Conservation (phyloP, 2,329 filamentous ascomycete genomes). For the Chrysosporium queenslandicum region DNA sequence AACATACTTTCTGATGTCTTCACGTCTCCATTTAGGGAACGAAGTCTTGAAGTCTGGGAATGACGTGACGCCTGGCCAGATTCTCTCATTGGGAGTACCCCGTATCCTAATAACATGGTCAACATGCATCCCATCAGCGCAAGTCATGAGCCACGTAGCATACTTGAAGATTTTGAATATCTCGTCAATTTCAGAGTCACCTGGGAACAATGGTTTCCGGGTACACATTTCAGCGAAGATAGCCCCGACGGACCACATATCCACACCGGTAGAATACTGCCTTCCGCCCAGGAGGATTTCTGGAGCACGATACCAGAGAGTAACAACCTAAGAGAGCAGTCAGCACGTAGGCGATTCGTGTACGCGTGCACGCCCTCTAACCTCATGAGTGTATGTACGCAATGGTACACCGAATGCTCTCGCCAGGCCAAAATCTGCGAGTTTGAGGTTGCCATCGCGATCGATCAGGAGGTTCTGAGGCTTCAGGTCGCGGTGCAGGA, state of each 20-base stretch:
- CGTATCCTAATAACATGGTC: slow-evolving; percentile 47
- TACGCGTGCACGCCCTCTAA: slow-evolving; percentile 24
- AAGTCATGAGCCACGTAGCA: slow-evolving; percentile 19
- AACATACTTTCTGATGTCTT: slow-evolving; percentile 56
- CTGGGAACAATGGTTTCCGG: slow-evolving; percentile 81
- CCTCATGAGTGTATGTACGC: slow-evolving; percentile 85
- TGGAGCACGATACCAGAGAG: slow-evolving; percentile 82
- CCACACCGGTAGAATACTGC: slow-evolving; percentile 86
- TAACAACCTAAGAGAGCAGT: slow-evolving; percentile 56
- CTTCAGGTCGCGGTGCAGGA: slow-evolving; percentile 94
- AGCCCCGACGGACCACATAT: slow-evolving; percentile 92
- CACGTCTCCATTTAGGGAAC: slow-evolving; percentile 81
- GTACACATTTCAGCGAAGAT: slow-evolving; percentile 98
- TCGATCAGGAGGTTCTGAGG: slow-evolving; percentile 98
- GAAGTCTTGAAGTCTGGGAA: slow-evolving; percentile 89
- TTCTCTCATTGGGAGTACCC: slow-evolving; percentile 69
- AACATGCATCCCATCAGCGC: slow-evolving; percentile 2
- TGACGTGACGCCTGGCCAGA: slow-evolving; percentile 86
- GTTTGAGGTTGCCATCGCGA: slow-evolving; percentile 86
- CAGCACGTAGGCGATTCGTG: background rate
- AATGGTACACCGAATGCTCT: slow-evolving; percentile 85
- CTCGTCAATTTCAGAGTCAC: slow-evolving; percentile 86
- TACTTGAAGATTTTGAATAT: slow-evolving; percentile 93
- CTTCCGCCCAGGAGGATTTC: slow-evolving; percentile 84
- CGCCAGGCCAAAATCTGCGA: slow-evolving; percentile 93